A percentile compares a stretch with the other conserved stretches of the same genome.
phyloP scores from a whole-genome alignment of 768 basidiomycete genomes.

The Boletus speciosus region DNA sequence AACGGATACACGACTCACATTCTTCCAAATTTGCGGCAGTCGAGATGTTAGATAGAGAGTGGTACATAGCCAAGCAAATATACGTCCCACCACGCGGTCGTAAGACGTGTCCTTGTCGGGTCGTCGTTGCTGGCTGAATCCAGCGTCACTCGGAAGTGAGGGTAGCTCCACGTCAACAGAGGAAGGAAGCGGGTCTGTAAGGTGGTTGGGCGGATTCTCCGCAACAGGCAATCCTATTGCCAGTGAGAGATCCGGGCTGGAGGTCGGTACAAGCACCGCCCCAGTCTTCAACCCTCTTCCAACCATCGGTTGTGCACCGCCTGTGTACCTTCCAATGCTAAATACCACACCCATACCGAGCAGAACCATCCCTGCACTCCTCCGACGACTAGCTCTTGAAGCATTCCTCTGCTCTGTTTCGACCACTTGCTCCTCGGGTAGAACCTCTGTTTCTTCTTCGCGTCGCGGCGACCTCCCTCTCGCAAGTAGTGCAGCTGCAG shows the following conservation, averaged over 20 bases:
- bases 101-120: conserved; percentile 26
- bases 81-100: conserved; percentile 78
- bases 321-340: conserved; percentile 53
- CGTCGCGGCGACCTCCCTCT: conserved; percentile 49
- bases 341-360: conserved; percentile 75
- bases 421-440: conserved; percentile 20
- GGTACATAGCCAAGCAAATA: conserved; percentile 94
- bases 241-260: neutral
- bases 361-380: conserved; percentile 78
- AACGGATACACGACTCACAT: conserved; percentile 54
- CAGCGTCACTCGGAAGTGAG: neutral
- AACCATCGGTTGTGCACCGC: conserved; percentile 26
- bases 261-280: conserved; percentile 39
- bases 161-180: conserved; percentile 21
- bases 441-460: conserved; percentile 28
- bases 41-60: conserved; percentile 90
- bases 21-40: conserved; percentile 98
- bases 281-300: conserved; percentile 40
- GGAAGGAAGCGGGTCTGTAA: neutral
- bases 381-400: conserved; percentile 65
- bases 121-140: conserved; percentile 5
- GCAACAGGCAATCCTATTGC: conserved; percentile 9
- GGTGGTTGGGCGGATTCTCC: conserved; percentile 12
- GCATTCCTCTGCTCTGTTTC: conserved; percentile 30
- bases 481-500: conserved; percentile 23